Evolutionary conservation across 768 basidiomycete species (phyloP), one percentile per base, ranked within the genome.

Genomic region (Boletus vermiculosoides): DNA sequence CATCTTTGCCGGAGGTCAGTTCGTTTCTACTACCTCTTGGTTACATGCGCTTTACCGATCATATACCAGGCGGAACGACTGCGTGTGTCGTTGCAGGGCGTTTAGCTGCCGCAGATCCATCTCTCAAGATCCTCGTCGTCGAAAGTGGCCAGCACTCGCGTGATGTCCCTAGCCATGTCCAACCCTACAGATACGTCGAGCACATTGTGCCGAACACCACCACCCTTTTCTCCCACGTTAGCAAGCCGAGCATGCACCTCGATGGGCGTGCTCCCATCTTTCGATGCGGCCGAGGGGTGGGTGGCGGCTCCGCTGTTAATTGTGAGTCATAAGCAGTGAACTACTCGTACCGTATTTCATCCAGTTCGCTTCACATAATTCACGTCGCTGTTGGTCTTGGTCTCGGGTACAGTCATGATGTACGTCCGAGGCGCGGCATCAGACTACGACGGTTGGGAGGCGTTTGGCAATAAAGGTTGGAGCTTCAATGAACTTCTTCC

Each of bases 241-340:
- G 60, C 9, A 70, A 71, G 23, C 74, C 77, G 6, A 79, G 78
- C 59, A 70, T 73, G 0, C 80, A 76, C 53, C 69, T 78, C 37
- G 68, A 73, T 7, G 80, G 78, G 5, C 83, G 86, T 4, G 62
- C 71, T 5, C 63, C 73, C 5, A 46, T 81, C 37, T 74, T 84
- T 5, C 74, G 77, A 0, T 64, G 72, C 28, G 85, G 81, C 0
- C 75, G 80, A 51, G 79, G 77, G 41, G 62, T 89, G 6, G 86
- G 87, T 4, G 87, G 86, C 6, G 86, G 85, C 0, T 85, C 84
- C 0, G 72, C 74, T 51, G 77, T 87, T 18, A 88, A 87, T 60
- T 83, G 85, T 84, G 46, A 50, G 78, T 63, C 4, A 7, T 23
- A 9, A 15, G 5, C 16, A 16, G 4, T 15, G 4, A 12, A n/a